Conservation (phyloP, 352 stramenopile genomes). For the Peronospora destructor region DNA sequence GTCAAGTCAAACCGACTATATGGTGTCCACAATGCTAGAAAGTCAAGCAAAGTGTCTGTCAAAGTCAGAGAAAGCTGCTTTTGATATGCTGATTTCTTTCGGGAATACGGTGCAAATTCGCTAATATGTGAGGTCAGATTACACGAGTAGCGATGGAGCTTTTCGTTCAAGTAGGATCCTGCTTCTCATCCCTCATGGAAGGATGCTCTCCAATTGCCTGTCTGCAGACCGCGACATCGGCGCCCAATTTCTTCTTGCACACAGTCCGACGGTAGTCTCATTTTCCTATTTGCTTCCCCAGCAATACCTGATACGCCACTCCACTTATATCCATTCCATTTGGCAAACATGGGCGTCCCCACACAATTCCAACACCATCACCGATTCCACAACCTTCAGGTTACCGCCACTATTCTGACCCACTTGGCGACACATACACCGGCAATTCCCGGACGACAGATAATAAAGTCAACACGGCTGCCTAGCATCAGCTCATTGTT, state of each 20-base stretch:
- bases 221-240: constrained; percentile 20
- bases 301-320: constrained; percentile 21
- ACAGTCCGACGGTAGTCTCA: constrained; percentile 22
- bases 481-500: constrained; percentile 24
- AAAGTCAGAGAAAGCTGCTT: not conserved
- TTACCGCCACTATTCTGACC: constrained; percentile 25
- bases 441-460: constrained; percentile 20
- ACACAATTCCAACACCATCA: constrained; percentile 17
- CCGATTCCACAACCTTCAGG: constrained; percentile 22
- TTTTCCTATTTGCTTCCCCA: constrained; percentile 27
- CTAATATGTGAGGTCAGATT: constrained; percentile 13
- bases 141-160: constrained; percentile 22
- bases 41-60: constrained; percentile 15
- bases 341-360: constrained; percentile 17
- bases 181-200: constrained; percentile 11
- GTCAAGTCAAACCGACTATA: constrained; percentile 26
- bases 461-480: constrained; percentile 4
- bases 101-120: constrained; percentile 21
- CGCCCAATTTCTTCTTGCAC: constrained; percentile 1
- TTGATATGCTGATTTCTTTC: constrained; percentile 14
- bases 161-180: constrained; percentile 18
- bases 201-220: constrained; percentile 15
- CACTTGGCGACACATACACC: constrained; percentile 20
- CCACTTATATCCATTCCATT: not conserved
- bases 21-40: constrained; percentile 23